Evolutionary conservation across 1,284 basidiomycete species (phyloP).

Genomic region (Fomitopsis schrenkii): DNA sequence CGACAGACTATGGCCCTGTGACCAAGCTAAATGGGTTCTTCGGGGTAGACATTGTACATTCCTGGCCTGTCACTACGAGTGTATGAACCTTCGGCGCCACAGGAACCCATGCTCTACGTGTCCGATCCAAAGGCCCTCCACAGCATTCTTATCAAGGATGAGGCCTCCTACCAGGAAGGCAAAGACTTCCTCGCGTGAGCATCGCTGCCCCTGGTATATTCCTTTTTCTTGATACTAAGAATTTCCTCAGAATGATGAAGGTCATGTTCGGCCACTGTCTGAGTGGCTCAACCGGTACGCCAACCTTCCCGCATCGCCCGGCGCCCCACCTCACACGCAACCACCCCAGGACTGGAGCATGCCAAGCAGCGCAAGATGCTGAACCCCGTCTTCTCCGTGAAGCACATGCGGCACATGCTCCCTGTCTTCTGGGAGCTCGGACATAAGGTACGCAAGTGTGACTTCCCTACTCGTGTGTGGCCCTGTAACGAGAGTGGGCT

Average conservation of each 20-base stretch:
- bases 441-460: slow-evolving; percentile 10
- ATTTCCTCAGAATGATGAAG: slow-evolving; percentile 4
- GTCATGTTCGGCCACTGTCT: slow-evolving; percentile 12
- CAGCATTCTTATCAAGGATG: slow-evolving; percentile 15
- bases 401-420: slow-evolving; percentile 20
- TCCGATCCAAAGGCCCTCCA: slow-evolving; percentile 15
- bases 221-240: background rate
- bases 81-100: no score
- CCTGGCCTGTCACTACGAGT: background rate
- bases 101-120: slow-evolving; percentile 15
- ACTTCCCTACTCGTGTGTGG: no score
- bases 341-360: slow-evolving; percentile 7
- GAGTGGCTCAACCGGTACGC: slow-evolving; percentile 8
- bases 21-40: slow-evolving; percentile 10
- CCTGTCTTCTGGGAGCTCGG: slow-evolving; percentile 21
- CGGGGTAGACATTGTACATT: background rate
- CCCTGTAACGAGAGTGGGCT: no score
- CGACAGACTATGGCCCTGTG: background rate
- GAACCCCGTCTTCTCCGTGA: slow-evolving; percentile 9
- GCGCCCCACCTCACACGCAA: background rate
- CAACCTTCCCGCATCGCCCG: background rate
- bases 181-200: slow-evolving; percentile 11
- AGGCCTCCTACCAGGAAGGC: slow-evolving; percentile 12
- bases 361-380: slow-evolving; percentile 14
- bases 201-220: background rate